Base-by-base conservation (phyloP, 805 yeast species). In the Wickerhamiella sergipiensis region DNA sequence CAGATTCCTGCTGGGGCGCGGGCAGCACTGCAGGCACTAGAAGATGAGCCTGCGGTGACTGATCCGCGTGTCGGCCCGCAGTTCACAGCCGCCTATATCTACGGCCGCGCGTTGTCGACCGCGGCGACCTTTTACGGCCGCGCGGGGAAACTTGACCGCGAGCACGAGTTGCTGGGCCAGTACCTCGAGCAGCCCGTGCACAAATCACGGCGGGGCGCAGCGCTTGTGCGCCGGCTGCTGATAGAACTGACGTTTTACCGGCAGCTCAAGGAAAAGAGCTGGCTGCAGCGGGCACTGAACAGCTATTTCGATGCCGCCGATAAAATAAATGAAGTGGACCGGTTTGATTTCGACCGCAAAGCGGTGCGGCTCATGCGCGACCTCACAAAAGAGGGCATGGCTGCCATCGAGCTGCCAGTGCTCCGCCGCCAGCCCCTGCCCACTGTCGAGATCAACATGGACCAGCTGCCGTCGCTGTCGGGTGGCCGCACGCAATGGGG, bases 251-350 rank as follows among this genome's bases (percentile, higher is more conserved):
- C 55, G 8, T 55, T 59, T 21, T 52, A 50, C 3, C 47, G 29
- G 19, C 53, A 52, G n/a, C 58, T 60, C 8, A 52, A 47, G 29
- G 61, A 59, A 13, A 53, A 50, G 38, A 51, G 53, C 10, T 60
- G 61, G 62, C 51, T 60, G 5, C 48, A 54, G n/a, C 40, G 57
- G 3, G 63, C 61, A 2, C 38, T 62, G 9, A 60, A 59, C 44
- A 61, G 62, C 1, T 63, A 59, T 45, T 55, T 53, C 36, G 64
- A 62, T 43, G 62, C 64, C 2, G 13, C 47, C 15, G 55, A 48
- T 7, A 59, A 55, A 26, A 48, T 56, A 13, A 45, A 49, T 12
- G 60, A 57, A 2, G 52, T 61, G 3, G 54, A 51, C 42, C 47
- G 50, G 9, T 36, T 60, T 4, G 66, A 62, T 19, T 49, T 62